Conservation (phyloP, 208 protist genomes). For the Leishmania martiniquensis region DNA sequence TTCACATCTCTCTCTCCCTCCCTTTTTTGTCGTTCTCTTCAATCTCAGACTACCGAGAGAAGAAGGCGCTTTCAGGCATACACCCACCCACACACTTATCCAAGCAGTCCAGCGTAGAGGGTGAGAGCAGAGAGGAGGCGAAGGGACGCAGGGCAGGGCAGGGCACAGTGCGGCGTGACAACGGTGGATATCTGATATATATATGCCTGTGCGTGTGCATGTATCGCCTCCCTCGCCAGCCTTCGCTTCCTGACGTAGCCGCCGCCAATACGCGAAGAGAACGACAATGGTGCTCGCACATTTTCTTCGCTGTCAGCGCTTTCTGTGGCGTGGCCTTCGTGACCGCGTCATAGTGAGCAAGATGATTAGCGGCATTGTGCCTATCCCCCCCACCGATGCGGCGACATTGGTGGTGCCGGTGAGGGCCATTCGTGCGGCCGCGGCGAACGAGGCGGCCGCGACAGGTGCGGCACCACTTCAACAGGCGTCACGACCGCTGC, state of each 20-base stretch:
- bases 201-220: not conserved
- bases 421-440: constrained; percentile 2
- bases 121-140: no score
- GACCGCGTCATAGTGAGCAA: constrained; percentile 17
- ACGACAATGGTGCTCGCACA: constrained; percentile 11
- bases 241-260: not conserved
- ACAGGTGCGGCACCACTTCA: not conserved
- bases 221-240: no score
- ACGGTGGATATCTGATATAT: no score
- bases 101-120: no score
- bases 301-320: constrained; percentile 18
- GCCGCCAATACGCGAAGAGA: no score
- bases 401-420: constrained; percentile 7
- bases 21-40: not conserved
- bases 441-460: no score
- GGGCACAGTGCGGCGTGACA: no score
- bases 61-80: no score
- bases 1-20: not conserved
- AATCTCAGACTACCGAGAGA: no score
- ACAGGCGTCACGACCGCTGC: not conserved
- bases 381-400: not conserved
- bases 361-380: constrained; percentile 13
- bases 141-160: no score
- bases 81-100: no score
- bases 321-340: constrained; percentile 21